phyloP scores from a whole-genome alignment of 1,139 yeast species.

The Zygosaccharomyces pseudobailii region DNA sequence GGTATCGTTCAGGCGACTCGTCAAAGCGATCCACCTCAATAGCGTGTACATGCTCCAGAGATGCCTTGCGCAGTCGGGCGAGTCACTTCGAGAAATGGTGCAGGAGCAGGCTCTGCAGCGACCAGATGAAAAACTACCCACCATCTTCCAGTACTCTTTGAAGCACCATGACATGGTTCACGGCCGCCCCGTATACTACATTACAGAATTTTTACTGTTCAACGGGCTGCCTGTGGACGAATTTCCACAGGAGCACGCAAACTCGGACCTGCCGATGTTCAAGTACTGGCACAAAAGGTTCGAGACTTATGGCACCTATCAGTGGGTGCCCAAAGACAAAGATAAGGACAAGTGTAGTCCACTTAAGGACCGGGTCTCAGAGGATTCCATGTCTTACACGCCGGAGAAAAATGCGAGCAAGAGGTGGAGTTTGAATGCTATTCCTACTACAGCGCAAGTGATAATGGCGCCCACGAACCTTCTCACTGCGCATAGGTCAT shows the following conservation, averaged over 20 bases:
- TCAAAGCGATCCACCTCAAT: constrained; percentile 49
- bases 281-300: constrained; percentile 49
- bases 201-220: constrained; percentile 66
- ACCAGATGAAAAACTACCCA: constrained; percentile 33
- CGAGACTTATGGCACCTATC: constrained; percentile 26
- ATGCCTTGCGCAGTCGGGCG: constrained; percentile 48
- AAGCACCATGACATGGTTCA: constrained; percentile 41
- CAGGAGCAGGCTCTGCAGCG: constrained; percentile 18
- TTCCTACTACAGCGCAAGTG: constrained; percentile 19
- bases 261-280: constrained; percentile 17
- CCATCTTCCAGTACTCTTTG: constrained; percentile 59
- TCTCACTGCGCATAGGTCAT: constrained; percentile 18
- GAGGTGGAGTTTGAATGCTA: constrained; percentile 19
- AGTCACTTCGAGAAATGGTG: constrained; percentile 29
- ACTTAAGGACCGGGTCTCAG: background rate
- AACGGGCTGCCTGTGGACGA: constrained; percentile 47
- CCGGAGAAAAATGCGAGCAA: constrained; percentile 8
- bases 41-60: constrained; percentile 45
- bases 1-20: constrained; percentile 30
- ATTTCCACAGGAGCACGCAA: constrained; percentile 9
- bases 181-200: constrained; percentile 47
- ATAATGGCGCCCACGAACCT: constrained; percentile 17
- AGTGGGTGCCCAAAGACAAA: background rate
- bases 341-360: background rate
- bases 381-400: background rate